A percentile compares a stretch with the other conserved stretches of the same genome.
These are phyloP conservation scores for Epichloe scottii DNA, from an alignment of 2,329 filamentous ascomycete species.

Conservation along the genomic window DNA sequence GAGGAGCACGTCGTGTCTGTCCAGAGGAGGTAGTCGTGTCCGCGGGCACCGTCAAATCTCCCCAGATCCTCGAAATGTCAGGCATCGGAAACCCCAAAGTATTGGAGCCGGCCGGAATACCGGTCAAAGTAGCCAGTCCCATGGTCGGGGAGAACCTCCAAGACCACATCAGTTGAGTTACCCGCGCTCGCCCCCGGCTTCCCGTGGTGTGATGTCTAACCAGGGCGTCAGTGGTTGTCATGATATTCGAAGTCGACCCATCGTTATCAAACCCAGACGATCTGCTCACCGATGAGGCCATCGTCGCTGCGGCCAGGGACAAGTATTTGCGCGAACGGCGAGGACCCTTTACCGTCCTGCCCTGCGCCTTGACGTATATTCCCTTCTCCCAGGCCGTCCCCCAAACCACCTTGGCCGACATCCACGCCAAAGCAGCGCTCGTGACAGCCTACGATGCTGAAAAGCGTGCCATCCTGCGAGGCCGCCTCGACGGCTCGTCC, in stretches of 20 bases:
- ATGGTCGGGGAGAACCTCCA: constrained; percentile 37
- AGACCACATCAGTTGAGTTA: constrained; percentile 25
- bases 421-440: constrained; percentile 11
- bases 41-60: constrained; percentile 44
- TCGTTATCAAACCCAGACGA: constrained; percentile 27
- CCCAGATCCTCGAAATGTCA: constrained; percentile 47
- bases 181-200: too few relatives aligned
- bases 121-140: constrained; percentile 26
- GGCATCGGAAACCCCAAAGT: constrained; percentile 38
- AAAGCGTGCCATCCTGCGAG: constrained; percentile 17
- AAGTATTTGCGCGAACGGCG: constrained; percentile 16
- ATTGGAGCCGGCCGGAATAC: constrained; percentile 25
- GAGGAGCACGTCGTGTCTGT: constrained; percentile 23
- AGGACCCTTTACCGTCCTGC: constrained; percentile 27
- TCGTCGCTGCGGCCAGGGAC: constrained; percentile 20
- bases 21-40: constrained; percentile 44
- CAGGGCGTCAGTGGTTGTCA: constrained; percentile 20
- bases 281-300: constrained; percentile 17
- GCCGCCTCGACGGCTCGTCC: constrained; percentile 19
- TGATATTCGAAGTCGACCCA: constrained; percentile 33
- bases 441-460: constrained; percentile 11
- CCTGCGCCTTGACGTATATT: constrained; percentile 29
- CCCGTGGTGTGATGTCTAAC: not conserved
- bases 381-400: constrained; percentile 25
- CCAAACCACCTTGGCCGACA: constrained; percentile 9